Evolutionary conservation across 140 eudicot genomes (phyloP).

Genomic region (Oenanthe javanica): DNA sequence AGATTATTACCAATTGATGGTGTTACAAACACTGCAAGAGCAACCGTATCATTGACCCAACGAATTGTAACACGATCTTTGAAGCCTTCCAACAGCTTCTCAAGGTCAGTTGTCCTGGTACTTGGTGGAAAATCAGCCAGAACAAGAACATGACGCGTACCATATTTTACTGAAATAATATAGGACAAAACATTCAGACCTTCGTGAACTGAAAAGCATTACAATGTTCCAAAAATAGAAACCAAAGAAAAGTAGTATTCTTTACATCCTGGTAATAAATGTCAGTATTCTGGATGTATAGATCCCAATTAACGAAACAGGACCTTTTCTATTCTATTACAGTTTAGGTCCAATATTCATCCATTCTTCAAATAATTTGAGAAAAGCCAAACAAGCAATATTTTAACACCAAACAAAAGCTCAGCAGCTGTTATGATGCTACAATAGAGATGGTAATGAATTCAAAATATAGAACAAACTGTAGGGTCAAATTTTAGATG

Average conservation of each 20-base stretch:
- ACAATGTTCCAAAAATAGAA: not conserved
- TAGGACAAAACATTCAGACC: slow-evolving; percentile 4
- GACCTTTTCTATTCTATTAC: not conserved
- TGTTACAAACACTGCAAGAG: slow-evolving; percentile 81
- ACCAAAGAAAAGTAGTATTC: not conserved
- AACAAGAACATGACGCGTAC: slow-evolving; percentile 85
- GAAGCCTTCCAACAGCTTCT: slow-evolving; percentile 58
- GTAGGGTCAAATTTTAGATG: not conserved
- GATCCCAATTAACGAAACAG: not conserved
- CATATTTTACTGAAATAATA: slow-evolving; percentile 49
- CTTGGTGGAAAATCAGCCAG: slow-evolving; percentile 71
- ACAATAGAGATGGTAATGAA: not conserved
- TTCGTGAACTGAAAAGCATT: not conserved
- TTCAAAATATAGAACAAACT: not conserved
- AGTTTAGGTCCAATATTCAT: not conserved
- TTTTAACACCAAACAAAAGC: not conserved
- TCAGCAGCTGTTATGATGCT: not conserved
- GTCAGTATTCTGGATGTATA: not conserved
- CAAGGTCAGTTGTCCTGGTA: slow-evolving; percentile 69
- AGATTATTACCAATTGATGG: slow-evolving; percentile 62
- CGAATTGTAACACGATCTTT: slow-evolving; percentile 69
- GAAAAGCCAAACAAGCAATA: not conserved
- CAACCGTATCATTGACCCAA: slow-evolving; percentile 84
- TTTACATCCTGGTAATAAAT: not conserved
- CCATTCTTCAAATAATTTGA: not conserved